Base-by-base conservation (phyloP, 805 yeast genomes). In the Candida sanyiensis region DNA sequence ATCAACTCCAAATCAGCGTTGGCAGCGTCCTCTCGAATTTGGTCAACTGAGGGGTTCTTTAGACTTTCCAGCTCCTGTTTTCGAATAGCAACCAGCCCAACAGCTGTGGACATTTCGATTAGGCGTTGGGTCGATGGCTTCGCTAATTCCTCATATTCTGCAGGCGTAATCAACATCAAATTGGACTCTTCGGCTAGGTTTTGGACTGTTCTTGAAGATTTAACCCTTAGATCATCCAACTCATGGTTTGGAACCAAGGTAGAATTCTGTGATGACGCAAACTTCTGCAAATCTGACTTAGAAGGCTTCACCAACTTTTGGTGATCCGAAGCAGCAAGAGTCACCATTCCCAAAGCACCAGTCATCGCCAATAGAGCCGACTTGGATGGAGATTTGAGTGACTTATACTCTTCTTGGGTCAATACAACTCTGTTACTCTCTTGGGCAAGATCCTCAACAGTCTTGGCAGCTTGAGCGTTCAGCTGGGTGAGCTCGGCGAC, bases 311-410 rank as follows among this genome's bases (percentile, higher is more conserved):
- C 18, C 9, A 44, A 29, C n/a, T 27, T 38, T 6, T 30, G 25
- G 27, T 35, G 42, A 13, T 41, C 45, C 3, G 42, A 11, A 19
- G 35, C 27, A 13, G 39, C 29, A 7, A 44, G 15, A 5, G 37
- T 8, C 7, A 38, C 38, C 12, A 44, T 18, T 11, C 48, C 47
- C 24, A 33, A 13, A 17, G 36, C 43, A 15, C 45, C 19, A 20
- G 42, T 38, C 5, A 27, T 20, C 3, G 39, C 40, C 6, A 39
- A 22, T 4, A 49, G 18, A 2, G 30, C 20, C 6, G 42, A 46
- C 21, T 33, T 40, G 1, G 54, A 41, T 25, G 56, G 58, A 13
- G 36, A 33, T 13, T 35, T 10, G 20, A 52, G 26, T 6, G 45
- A 11, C 12, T 47, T 42, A 29, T 43, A 40, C 16, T 46, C 56